These are phyloP conservation scores for Pseudogymnoascus sp. DNA, from an alignment of 2,329 filamentous ascomycete genomes.

Conservation along the genomic window DNA sequence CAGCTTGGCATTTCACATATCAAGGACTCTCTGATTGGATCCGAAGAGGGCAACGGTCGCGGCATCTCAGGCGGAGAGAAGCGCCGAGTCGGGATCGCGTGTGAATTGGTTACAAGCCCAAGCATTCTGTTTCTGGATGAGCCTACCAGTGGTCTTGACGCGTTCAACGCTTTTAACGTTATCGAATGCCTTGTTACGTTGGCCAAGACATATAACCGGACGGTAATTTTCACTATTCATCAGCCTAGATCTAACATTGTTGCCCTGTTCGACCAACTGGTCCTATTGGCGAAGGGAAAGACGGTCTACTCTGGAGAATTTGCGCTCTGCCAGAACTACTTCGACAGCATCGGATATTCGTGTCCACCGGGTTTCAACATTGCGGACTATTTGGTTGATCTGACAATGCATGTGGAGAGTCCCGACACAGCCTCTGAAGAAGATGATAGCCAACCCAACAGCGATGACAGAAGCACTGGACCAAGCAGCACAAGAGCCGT, in stretches of 20 bases:
- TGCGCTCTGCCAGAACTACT: constrained; percentile 79
- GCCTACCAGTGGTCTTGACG: constrained; percentile 90
- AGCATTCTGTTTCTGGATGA: constrained; percentile 97
- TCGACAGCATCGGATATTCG: constrained; percentile 81
- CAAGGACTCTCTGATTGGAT: constrained; percentile 89
- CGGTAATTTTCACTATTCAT: constrained; percentile 96
- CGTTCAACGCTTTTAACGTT: constrained; percentile 97
- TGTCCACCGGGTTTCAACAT: constrained; percentile 98
- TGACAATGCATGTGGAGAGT: constrained; percentile 88
- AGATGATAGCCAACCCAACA: constrained; percentile 45
- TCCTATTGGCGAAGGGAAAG: constrained; percentile 79
- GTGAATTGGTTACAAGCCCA: constrained; percentile 92
- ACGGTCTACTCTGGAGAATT: constrained; percentile 94
- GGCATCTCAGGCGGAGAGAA: constrained; percentile 98
- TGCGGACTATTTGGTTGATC: constrained; percentile 91
- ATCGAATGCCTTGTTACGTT: constrained; percentile 91
- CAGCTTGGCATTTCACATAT: constrained; percentile 94
- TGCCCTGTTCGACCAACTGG: constrained; percentile 87
- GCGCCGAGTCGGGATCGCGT: constrained; percentile 90
- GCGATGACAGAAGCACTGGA: constrained; percentile 59
- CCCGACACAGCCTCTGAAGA: constrained; percentile 46
- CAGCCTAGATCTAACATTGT: constrained; percentile 98
- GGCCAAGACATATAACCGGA: constrained; percentile 93
- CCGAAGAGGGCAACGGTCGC: constrained; percentile 85
- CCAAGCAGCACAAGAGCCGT: constrained; percentile 82